Evolutionary conservation across 2,329 filamentous ascomycete genomes (phyloP), one percentile per base, ranked within the genome.

Genomic region (Penicillium sp.): DNA sequence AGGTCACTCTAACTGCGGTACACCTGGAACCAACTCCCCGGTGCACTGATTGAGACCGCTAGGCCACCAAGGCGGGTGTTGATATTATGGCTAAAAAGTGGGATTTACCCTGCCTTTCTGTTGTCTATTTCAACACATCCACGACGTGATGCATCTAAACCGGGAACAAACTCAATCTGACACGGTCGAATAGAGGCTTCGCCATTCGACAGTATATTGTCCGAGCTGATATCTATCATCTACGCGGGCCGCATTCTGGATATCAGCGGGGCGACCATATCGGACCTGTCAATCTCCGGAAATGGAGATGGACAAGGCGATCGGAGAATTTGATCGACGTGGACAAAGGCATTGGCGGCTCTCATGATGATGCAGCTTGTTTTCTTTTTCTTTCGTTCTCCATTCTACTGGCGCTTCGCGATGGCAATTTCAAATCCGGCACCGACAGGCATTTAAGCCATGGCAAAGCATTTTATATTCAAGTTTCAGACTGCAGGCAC

Each of bases 381-480:
- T 9, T 22, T 22, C 18, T 22, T 22, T 22, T 22, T 22, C 18
- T 5, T 22, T 20, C 17, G 1, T 6, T 17, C 17, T 9, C 16
- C 5, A 22, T 22, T 22, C 18, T 22, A 22, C 18, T 9, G 18
- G 18, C 9, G 5, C 18, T 22, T 22, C 18, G 18, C 18, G 9
- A 5, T 22, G 18, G 18, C 18, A 27, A 34, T 15, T 2, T 20
- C 4, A 36, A 13, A 11, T 9, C 7, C 11, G 11, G 12, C 8
- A 32, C n/a, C 0, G 15, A 17, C 17, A 31, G 27, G 33, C 39
- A 36, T 37, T 23, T 35, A 32, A 31, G 40, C 42, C 45, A 30
- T 34, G 37, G 35, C 12, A 34, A 52, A 46, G 45, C 41, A 52
- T 54, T 50, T 42, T 51, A 52, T 52, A 50, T 30, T 41, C 42